phyloP scores from a whole-genome alignment of 371 early-diverging fungal genomes.

The Mucor circinelloides region DNA sequence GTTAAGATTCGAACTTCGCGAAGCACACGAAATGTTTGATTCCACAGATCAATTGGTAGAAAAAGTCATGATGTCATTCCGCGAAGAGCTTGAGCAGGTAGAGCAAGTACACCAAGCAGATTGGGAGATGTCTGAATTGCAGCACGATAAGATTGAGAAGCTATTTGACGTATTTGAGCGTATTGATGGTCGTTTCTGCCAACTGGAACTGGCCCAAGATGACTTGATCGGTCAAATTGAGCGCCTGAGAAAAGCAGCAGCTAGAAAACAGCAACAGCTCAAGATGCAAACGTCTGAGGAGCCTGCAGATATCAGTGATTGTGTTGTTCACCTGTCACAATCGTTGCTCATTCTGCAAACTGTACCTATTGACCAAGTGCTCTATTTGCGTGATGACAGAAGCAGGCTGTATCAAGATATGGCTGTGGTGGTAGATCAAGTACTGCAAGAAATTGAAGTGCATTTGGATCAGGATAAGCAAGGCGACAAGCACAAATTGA shows the following conservation, averaged over 20 bases:
- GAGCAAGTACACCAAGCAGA: conserved; percentile 48
- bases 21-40: conserved; percentile 63
- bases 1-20: conserved; percentile 54
- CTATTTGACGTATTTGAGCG: conserved; percentile 53
- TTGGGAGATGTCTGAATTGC: conserved; percentile 46
- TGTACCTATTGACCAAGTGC: conserved; percentile 29
- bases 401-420: conserved; percentile 33
- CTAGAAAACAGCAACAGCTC: background rate
- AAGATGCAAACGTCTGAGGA: background rate
- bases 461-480: background rate
- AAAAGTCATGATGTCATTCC: conserved; percentile 56
- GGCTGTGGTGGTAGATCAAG: conserved; percentile 18
- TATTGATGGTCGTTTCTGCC: conserved; percentile 43
- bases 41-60: conserved; percentile 55
- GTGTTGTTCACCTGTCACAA: conserved; percentile 32
- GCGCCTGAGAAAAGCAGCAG: conserved; percentile 22
- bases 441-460: conserved; percentile 4
- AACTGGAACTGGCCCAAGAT: conserved; percentile 41
- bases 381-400: conserved; percentile 35
- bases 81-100: conserved; percentile 56
- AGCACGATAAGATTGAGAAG: conserved; percentile 44
- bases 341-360: conserved; percentile 36
- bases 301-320: conserved; percentile 7
- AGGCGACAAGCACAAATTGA: background rate
- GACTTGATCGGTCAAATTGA: conserved; percentile 41